Evolutionary conservation across 768 basidiomycete species (phyloP), one percentile per base, ranked within the genome.

Genomic region (Pleurotus eryngii): DNA sequence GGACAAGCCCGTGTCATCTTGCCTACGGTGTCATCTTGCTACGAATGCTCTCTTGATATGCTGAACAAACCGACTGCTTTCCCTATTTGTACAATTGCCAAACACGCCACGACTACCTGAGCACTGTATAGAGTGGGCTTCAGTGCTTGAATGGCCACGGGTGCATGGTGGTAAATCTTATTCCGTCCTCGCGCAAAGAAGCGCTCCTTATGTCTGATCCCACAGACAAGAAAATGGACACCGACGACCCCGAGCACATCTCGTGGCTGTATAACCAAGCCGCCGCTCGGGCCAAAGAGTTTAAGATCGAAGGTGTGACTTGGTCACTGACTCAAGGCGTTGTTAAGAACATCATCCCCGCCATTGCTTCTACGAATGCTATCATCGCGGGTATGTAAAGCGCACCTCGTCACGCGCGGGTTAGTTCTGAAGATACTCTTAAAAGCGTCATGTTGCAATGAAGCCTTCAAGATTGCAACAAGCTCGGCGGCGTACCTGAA

Each of bases 111-210:
- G 97, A 57, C 79, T 98, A 20, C 97, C 97, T 1, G 97, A 99
- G 66, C 97, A 99, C 66, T 98, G 97, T 68, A 98, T 99, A 65
- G 97, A 98, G 73, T 99, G 97, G 97, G 97, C 97, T 0, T 95
- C 92, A 40, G 97, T 98, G 9, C 78, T 99, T 18, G 95, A 99
- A 71, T 99, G 97, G 97, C 96, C 97, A n/a, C 84, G 85, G 48
- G 85, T 93, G 1, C 87, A 90, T 60, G 90, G 89, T 69, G 92
- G 95, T 95, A 55, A 60, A 77, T 37, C 24, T 35, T 35, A 11
- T 35, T 35, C 30, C 9, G 9, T 35, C 8, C 30, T 11, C 9
- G 30, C 30, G 30, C 30, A 11, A 35, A 11, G 30, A 35, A 20
- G 26, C 20, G 42, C 37, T 49, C 57, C 14, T 35, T 42, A 45